Evolutionary conservation across 1,139 yeast species (phyloP).

Genomic region (Lodderomyces margitis): DNA sequence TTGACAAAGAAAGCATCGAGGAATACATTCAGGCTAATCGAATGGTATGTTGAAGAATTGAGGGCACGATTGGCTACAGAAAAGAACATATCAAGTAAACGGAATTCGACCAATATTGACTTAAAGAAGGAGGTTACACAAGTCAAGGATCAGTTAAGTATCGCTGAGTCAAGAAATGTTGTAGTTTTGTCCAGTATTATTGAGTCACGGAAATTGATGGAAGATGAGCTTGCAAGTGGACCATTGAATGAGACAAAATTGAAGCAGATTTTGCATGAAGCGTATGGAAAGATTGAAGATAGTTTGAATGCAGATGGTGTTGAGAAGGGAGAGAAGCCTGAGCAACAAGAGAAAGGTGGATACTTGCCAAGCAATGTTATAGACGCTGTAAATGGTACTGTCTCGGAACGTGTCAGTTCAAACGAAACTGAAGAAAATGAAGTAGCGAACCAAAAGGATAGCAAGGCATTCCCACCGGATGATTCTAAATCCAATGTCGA

Average conservation of each 20-base stretch:
- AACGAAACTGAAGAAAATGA: too few relatives aligned
- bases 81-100: background rate
- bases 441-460: too few relatives aligned
- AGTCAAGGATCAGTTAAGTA: background rate
- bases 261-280: background rate
- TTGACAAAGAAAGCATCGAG: background rate
- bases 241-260: background rate
- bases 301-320: background rate
- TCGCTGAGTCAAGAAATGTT: background rate
- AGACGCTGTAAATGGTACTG: background rate
- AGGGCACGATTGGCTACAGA: background rate
- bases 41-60: constrained; percentile 1
- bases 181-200: background rate
- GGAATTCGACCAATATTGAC: background rate
- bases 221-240: background rate
- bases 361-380: background rate
- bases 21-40: background rate
- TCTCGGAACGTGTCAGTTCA: too few relatives aligned
- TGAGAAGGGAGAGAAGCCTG: background rate
- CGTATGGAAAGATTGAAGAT: background rate
- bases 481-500: too few relatives aligned
- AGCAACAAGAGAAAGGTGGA: background rate
- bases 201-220: background rate
- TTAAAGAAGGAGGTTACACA: background rate
- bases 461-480: too few relatives aligned